Base-by-base conservation (phyloP, 805 yeast genomes). In the Yarrowia divulgata region DNA sequence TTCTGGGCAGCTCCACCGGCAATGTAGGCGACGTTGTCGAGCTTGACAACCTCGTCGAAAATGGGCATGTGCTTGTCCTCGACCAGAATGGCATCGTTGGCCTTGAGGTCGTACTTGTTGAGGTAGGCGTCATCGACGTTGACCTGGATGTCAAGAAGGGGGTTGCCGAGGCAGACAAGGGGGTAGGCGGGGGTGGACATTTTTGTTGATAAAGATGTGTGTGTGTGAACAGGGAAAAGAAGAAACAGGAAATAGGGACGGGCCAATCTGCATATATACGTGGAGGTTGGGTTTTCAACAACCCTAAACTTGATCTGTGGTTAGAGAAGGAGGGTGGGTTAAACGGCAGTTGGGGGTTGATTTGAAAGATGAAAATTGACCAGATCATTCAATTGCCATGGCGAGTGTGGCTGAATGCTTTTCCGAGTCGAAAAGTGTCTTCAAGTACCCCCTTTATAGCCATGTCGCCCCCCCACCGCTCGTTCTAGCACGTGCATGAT, bases 1-100 rank as follows among this genome's bases (percentile, higher is more conserved):
- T 95, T 95, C 83, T 95, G 99, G 71, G 98, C 99, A 76, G 99
- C 99, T 79, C 99, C 99, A 75, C 99, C 99, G 71, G 99, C 99
- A 74, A 94, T 87, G 71, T 88, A 81, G 75, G 87, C 85, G 72
- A 91, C 87, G 70, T 84, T 85, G 45, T 84, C 82, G 78, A 81
- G 82, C 45, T 83, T 79, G 69, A 92, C 81, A 73, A 91, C 85
- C 80, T 95, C 98, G 70, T 86, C 89, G 80, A 84, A 95, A 78
- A 95, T 90, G 69, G 94, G 90, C 87, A 88, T 81, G 82, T 92
- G 97, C 79, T 88, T 85, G 73, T 87, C 93, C 74, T 91, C 96
- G 45, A 87, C 86, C 73, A 95, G 86, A 75, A 95, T 93, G 73
- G 99, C 98, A 80, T 94, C 98, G 79, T 95, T 90, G 72, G 89